Conservation (phyloP, 805 yeast species). For the Wickerhamomyces chambardii region DNA sequence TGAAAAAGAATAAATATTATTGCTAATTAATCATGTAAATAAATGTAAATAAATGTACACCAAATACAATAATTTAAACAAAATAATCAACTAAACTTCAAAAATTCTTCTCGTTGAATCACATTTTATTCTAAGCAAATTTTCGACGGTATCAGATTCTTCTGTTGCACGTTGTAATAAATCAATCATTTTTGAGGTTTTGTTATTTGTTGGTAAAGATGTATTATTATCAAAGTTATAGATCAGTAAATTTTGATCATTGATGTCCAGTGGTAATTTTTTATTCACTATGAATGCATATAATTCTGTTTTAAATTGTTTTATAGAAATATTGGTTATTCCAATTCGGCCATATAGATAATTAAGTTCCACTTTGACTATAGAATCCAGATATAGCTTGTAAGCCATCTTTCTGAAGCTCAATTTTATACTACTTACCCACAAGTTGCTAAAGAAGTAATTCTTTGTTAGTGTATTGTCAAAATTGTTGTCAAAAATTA, state of each 20-base stretch:
- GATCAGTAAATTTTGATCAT: neutral
- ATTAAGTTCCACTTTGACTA: slow-evolving; percentile 9
- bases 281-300: slow-evolving; percentile 7
- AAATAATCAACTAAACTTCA: too few relatives aligned
- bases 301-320: slow-evolving; percentile 9
- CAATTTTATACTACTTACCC: slow-evolving; percentile 13
- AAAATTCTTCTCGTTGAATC: neutral
- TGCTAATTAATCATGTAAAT: too few relatives aligned
- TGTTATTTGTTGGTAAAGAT: slow-evolving; percentile 6
- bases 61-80: too few relatives aligned
- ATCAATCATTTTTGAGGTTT: slow-evolving; percentile 6
- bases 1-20: too few relatives aligned
- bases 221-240: too few relatives aligned
- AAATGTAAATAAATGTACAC: too few relatives aligned
- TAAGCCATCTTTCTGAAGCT: slow-evolving; percentile 20
- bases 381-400: slow-evolving; percentile 22
- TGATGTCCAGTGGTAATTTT: slow-evolving; percentile 4
- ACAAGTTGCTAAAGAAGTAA: slow-evolving; percentile 12
- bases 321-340: slow-evolving; percentile 4
- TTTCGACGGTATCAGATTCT: slow-evolving; percentile 11
- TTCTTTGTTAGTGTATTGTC: slow-evolving; percentile 3
- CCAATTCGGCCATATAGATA: slow-evolving; percentile 10
- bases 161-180: slow-evolving; percentile 12
- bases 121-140: slow-evolving; percentile 2
- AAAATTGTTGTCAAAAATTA: slow-evolving; percentile 6